Evolutionary conservation across 495 filamentous ascomycete genomes (phyloP).

Genomic region (Hypoxylon lenormandii): DNA sequence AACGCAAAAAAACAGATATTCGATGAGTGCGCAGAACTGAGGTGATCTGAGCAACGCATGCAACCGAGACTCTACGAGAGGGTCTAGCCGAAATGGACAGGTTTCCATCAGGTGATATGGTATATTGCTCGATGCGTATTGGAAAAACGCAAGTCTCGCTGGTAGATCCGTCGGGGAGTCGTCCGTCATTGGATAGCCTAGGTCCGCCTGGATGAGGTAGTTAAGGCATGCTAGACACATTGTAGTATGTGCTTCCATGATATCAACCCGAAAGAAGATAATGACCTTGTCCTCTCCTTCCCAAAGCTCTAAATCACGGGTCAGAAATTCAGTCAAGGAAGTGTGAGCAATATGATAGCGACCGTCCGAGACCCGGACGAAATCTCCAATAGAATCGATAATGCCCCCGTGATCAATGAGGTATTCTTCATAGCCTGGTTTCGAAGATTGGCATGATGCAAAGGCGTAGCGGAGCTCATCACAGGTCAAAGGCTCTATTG

Average conservation of each 20-base stretch:
- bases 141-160: neutral
- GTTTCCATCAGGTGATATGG: neutral
- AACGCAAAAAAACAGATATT: neutral
- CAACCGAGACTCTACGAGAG: neutral
- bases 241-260: constrained; percentile 1
- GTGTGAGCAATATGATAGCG: constrained; percentile 33
- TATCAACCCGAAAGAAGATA: constrained; percentile 28
- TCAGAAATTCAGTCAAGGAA: constrained; percentile 41
- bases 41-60: too few species aligned
- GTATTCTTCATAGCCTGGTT: constrained; percentile 7
- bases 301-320: constrained; percentile 26
- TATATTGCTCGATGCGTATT: neutral
- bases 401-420: constrained; percentile 14
- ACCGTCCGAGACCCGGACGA: constrained; percentile 28
- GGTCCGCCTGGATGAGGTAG: constrained; percentile 25
- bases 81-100: neutral
- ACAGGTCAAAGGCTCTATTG: constrained; percentile 13
- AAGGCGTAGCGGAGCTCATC: constrained; percentile 18
- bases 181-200: constrained; percentile 33
- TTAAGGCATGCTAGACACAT: constrained; percentile 25
- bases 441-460: constrained; percentile 3
- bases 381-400: constrained; percentile 38
- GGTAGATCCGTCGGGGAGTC: neutral
- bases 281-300: constrained; percentile 22
- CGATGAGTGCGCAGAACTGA: constrained; percentile 3